These are phyloP conservation scores for Petunia secreta DNA, from an alignment of 257 asterid species.

Conservation along the genomic window DNA sequence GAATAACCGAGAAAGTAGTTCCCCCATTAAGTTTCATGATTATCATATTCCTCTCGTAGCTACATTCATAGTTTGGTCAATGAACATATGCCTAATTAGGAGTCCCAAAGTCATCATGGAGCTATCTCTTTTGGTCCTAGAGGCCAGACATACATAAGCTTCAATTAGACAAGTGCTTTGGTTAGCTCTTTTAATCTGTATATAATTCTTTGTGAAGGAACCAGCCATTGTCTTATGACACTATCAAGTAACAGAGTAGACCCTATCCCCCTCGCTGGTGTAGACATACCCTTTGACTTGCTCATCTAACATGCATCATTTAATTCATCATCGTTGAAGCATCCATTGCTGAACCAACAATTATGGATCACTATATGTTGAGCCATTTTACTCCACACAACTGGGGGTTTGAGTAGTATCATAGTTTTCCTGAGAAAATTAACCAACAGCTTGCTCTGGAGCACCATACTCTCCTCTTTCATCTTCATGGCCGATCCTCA, in stretches of 20 bases:
- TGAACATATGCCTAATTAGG: background rate
- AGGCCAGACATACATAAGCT: background rate
- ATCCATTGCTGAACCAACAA: background rate
- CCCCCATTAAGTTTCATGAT: background rate
- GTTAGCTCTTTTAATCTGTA: background rate
- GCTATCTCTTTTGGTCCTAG: background rate
- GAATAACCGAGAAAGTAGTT: background rate
- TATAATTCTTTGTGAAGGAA: conserved; percentile 3
- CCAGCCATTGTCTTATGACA: conserved; percentile 9
- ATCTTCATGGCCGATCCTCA: conserved; percentile 8
- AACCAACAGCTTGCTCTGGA: background rate
- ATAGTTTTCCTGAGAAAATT: background rate
- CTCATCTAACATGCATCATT: background rate
- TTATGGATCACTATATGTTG: background rate
- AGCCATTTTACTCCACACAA: background rate
- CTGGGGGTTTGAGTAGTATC: background rate
- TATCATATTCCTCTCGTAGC: background rate
- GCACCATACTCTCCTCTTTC: background rate
- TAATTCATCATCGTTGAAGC: background rate
- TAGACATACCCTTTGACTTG: background rate
- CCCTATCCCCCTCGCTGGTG: background rate
- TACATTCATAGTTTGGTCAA: background rate
- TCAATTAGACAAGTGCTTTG: background rate
- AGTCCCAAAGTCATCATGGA: background rate
- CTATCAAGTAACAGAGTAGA: background rate